phyloP scores from a whole-genome alignment of 1,284 basidiomycete genomes.

The Leucoagaricus sp. region DNA sequence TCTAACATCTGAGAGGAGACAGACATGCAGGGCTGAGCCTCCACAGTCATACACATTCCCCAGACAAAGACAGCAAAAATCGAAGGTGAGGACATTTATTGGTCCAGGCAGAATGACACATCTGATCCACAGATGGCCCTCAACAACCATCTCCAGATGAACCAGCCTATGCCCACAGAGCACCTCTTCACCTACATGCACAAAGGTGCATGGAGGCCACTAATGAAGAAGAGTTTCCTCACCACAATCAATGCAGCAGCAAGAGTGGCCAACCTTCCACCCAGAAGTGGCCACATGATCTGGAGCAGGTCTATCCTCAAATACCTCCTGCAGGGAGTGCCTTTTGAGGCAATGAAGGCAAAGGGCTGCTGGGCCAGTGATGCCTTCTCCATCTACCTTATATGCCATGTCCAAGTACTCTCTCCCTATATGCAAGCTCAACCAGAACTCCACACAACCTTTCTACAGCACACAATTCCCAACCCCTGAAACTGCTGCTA shows the following conservation, averaged over 20 bases:
- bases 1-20: conserved; percentile 16
- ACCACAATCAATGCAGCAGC: conserved; percentile 22
- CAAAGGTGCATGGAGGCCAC: conserved; percentile 17
- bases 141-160: conserved; percentile 3
- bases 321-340: conserved; percentile 35
- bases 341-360: conserved; percentile 35
- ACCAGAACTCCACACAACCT: too few species aligned
- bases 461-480: too few species aligned
- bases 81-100: conserved; percentile 21
- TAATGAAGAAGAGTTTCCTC: conserved; percentile 31
- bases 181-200: conserved; percentile 11
- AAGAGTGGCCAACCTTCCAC: conserved; percentile 17
- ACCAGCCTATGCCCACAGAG: conserved; percentile 1
- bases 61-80: conserved; percentile 26
- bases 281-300: conserved; percentile 35
- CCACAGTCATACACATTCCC: conserved; percentile 28
- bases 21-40: conserved; percentile 18
- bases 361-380: conserved; percentile 37
- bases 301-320: conserved; percentile 40
- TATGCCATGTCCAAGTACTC: conserved; percentile 31
- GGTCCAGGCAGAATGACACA: conserved; percentile 4
- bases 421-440: too few species aligned
- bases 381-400: conserved; percentile 31
- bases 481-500: too few species aligned
- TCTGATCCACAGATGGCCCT: conserved; percentile 11